Evolutionary conservation across 371 early-diverging fungal genomes (phyloP).

Genomic region (Apophysomyces variabilis): DNA sequence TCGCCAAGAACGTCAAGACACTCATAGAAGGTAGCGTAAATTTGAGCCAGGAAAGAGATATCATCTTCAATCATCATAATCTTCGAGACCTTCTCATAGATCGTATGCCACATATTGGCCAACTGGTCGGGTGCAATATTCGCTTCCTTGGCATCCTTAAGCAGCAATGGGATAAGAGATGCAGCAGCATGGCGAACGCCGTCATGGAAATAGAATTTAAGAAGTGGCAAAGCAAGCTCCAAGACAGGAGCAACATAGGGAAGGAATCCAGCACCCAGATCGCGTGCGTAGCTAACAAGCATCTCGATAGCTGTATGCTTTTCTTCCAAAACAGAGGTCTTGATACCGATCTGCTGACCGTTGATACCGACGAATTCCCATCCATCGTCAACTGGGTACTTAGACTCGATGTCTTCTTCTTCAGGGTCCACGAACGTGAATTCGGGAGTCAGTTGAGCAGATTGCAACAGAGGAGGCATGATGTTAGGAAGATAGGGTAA

Average conservation of each 20-base stretch:
- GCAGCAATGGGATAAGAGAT: constrained; percentile 78
- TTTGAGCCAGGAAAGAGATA: constrained; percentile 74
- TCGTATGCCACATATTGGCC: constrained; percentile 65
- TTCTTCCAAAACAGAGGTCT: constrained; percentile 93
- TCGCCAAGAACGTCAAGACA: constrained; percentile 72
- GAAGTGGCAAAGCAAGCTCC: constrained; percentile 83
- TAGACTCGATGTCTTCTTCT: constrained; percentile 86
- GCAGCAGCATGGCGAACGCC: constrained; percentile 93
- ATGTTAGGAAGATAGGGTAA: constrained; percentile 90
- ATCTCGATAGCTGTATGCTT: constrained; percentile 97
- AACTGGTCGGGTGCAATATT: constrained; percentile 47
- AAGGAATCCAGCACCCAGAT: constrained; percentile 88
- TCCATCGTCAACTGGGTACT: constrained; percentile 91
- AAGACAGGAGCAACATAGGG: constrained; percentile 83
- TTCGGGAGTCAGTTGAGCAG: constrained; percentile 91
- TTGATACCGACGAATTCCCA: constrained; percentile 93
- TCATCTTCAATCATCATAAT: constrained; percentile 78
- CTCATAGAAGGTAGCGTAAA: constrained; percentile 79
- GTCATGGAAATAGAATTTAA: constrained; percentile 97
- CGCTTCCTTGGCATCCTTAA: constrained; percentile 67
- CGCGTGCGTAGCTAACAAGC: constrained; percentile 92
- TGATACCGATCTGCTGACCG: constrained; percentile 93
- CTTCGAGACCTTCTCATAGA: constrained; percentile 72
- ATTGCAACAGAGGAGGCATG: constrained; percentile 89
- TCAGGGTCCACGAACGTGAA: constrained; percentile 83